Evolutionary conservation across 371 early-diverging fungal genomes (phyloP).

Genomic region (Zychaea mexicana): DNA sequence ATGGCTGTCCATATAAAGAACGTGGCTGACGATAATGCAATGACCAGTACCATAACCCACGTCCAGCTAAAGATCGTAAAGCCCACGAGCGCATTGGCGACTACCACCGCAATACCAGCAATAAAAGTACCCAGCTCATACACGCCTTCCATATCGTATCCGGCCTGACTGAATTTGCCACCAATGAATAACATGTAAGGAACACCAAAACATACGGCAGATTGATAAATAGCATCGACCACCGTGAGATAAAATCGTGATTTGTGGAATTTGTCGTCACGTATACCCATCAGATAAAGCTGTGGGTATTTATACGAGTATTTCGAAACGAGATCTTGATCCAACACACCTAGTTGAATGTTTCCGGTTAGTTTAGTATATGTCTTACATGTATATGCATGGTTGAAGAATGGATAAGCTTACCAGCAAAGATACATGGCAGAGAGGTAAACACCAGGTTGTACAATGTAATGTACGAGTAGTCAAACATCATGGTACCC

Average conservation of each 20-base stretch:
- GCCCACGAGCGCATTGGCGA: constrained; percentile 83
- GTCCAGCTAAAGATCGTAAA: constrained; percentile 85
- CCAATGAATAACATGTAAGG: constrained; percentile 59
- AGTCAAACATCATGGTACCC: constrained; percentile 78
- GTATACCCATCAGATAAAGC: constrained; percentile 86
- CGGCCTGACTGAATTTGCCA: constrained; percentile 52
- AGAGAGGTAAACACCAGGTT: constrained; percentile 79
- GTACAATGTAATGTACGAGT: constrained; percentile 77
- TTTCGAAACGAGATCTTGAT: constrained; percentile 86
- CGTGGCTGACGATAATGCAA: constrained; percentile 55
- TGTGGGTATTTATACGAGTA: constrained; percentile 82
- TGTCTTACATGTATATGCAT: background rate
- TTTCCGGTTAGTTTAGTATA: background rate
- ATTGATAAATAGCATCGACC: constrained; percentile 89
- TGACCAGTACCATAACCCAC: constrained; percentile 68
- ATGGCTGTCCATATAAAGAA: constrained; percentile 57
- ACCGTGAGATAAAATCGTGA: constrained; percentile 85
- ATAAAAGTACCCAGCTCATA: constrained; percentile 81
- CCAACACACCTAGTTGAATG: constrained; percentile 65
- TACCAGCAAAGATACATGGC: constrained; percentile 67
- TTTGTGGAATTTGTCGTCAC: constrained; percentile 80
- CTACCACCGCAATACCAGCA: constrained; percentile 77
- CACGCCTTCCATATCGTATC: constrained; percentile 66
- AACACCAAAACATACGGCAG: constrained; percentile 79
- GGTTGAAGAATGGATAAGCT: background rate